Evolutionary conservation across 257 asterid genomes (phyloP).

Genomic region (Linderniella brevidens): DNA sequence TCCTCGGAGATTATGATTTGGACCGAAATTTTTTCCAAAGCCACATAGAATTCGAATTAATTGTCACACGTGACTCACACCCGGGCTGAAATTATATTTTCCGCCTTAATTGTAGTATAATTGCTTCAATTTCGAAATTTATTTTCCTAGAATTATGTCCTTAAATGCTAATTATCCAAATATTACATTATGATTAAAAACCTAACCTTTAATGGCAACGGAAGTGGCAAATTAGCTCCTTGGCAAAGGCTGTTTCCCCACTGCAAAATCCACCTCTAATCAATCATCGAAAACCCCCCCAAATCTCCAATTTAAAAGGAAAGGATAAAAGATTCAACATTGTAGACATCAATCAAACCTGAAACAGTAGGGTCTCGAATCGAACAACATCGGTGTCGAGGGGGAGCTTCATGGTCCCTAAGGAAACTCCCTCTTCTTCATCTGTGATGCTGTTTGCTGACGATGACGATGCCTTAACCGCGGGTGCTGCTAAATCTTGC

Average conservation of each 20-base stretch:
- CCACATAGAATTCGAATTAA: too few relatives aligned
- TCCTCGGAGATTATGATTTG: too few relatives aligned
- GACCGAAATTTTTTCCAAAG: too few relatives aligned
- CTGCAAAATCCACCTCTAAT: slow-evolving; percentile 23
- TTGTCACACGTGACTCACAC: too few relatives aligned
- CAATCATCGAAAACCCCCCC: slow-evolving; percentile 1
- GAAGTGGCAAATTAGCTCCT: slow-evolving; percentile 82
- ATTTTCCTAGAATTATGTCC: too few relatives aligned
- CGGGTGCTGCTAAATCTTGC: too few relatives aligned
- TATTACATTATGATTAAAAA: not conserved
- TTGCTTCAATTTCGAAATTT: too few relatives aligned
- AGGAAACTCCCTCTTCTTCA: slow-evolving; percentile 59
- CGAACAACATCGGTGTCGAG: slow-evolving; percentile 41
- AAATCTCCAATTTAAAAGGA: not conserved
- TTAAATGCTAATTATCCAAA: too few relatives aligned
- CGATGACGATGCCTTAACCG: slow-evolving; percentile 24
- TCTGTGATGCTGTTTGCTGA: slow-evolving; percentile 12
- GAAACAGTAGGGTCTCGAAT: slow-evolving; percentile 77
- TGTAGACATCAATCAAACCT: slow-evolving; percentile 20
- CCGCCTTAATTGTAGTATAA: too few relatives aligned
- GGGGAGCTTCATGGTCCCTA: slow-evolving; percentile 86
- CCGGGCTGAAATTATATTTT: too few relatives aligned
- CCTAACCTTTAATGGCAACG: slow-evolving; percentile 73
- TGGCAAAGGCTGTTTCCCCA: slow-evolving; percentile 94
- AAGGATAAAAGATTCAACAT: not conserved